Percentiles rank a stretch among this genome's conserved stretches.
Conservation (phyloP, 2,329 filamentous ascomycete species). For the Didymellaceae sp. region DNA sequence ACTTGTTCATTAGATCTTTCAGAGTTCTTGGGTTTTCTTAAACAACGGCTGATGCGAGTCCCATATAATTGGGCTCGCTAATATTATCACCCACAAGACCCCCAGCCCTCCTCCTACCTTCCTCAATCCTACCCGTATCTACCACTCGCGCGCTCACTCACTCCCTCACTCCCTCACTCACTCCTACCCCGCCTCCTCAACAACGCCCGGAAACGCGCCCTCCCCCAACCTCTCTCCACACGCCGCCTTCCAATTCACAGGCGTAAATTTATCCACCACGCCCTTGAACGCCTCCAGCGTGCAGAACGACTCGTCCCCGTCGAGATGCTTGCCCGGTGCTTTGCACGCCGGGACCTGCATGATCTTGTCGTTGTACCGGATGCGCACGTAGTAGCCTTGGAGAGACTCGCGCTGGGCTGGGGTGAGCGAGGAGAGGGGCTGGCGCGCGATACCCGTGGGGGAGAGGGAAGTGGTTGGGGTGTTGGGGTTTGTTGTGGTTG, state of each 20-base stretch:
- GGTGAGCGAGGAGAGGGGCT: slow-evolving; percentile 62
- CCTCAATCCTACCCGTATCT: too few relatives aligned
- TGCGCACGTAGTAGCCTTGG: slow-evolving; percentile 81
- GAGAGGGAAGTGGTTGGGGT: slow-evolving; percentile 6
- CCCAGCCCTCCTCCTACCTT: too few relatives aligned
- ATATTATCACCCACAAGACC: too few relatives aligned
- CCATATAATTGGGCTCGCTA: too few relatives aligned
- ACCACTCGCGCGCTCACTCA: too few relatives aligned
- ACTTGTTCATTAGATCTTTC: too few relatives aligned
- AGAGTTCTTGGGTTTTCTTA: too few relatives aligned
- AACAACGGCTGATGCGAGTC: too few relatives aligned
- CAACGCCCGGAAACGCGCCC: slow-evolving; percentile 56
- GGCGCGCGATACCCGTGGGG: slow-evolving; percentile 64
- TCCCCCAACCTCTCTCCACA: slow-evolving; percentile 65
- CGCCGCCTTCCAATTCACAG: slow-evolving; percentile 74
- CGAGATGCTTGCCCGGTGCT: slow-evolving; percentile 77
- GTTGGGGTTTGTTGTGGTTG: slow-evolving; percentile 17
- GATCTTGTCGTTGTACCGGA: slow-evolving; percentile 88
- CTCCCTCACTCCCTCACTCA: background rate
- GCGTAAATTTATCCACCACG: slow-evolving; percentile 90
- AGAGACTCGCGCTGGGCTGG: slow-evolving; percentile 65
- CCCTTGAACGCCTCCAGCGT: slow-evolving; percentile 90
- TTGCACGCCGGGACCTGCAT: slow-evolving; percentile 84
- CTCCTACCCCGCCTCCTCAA: slow-evolving; percentile 45
- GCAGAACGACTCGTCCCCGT: slow-evolving; percentile 87